Evolutionary conservation across 2,329 filamentous ascomycete species (phyloP), one percentile per base, ranked within the genome.

Genomic region (Aspergillus clavatus): DNA sequence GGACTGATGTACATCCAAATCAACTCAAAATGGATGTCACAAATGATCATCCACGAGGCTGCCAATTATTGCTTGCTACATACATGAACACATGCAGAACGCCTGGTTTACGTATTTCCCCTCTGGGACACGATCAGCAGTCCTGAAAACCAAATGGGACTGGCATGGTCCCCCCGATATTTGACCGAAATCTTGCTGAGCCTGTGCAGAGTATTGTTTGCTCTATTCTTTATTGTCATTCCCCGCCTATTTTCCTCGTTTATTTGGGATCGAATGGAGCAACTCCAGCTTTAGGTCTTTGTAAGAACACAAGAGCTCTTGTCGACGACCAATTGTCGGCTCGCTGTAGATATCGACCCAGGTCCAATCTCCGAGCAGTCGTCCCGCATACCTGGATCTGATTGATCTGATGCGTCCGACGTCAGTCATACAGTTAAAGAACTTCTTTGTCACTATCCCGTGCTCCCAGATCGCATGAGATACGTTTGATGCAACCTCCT

Each of bases 81-180:
- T 11, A 10, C 16, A 35, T 35, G 31, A 35, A 18, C 31, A 10
- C 10, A 16, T 35, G 18, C 31, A 19, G 18, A 5, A 21, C 2
- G 31, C 14, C n/a, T 35, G 4, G 1, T 5, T 33, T 10, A 35
- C 18, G 4, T 10, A 21, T 10, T 21, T 35, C 18, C 31, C 31
- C 7, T 35, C 31, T 16, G 2, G 31, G 31, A 35, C 31, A 38
- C 22, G 38, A 46, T 51, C 45, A 35, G 33, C 39, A 27, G n/a
- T 12, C 28, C 31, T 40, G 37, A 11, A 18, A 36, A 33, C 29
- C 29, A 16, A 10, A 33, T 14, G 14, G 48, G 33, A 47, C 44
- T 43, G 47, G 42, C 23, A 36, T 50, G 28, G 36, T 50, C 42
- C 27, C n/a, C 26, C 52, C 50, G 54, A 55, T 53, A 56, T 47